Percentiles rank a stretch among this genome's conserved stretches.
Evolutionary conservation across 345 rosid genomes (phyloP).

Genomic region (Camelina hispida): DNA sequence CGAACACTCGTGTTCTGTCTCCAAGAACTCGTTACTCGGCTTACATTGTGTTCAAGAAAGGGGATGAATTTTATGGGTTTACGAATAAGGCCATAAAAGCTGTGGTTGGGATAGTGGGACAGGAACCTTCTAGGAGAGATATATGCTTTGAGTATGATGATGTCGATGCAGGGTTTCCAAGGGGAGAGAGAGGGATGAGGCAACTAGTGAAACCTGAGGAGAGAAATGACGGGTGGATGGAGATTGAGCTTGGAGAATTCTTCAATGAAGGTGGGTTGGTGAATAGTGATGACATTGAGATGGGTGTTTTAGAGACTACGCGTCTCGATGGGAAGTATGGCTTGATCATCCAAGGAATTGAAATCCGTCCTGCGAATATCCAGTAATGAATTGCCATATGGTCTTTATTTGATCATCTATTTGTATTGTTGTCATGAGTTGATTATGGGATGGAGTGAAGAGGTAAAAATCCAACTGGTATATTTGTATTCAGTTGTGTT

Average conservation of each 20-base stretch:
- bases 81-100: conserved; percentile 17
- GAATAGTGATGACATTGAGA: conserved; percentile 5
- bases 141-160: conserved; percentile 19
- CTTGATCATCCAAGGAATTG: conserved; percentile 26
- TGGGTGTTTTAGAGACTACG: conserved; percentile 14
- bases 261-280: neutral
- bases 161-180: neutral
- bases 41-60: conserved; percentile 32
- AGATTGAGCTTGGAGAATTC: conserved; percentile 24
- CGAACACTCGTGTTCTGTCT: conserved; percentile 2
- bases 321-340: neutral
- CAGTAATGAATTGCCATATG: no score
- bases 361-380: neutral
- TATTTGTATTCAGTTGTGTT: no score
- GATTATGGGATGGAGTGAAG: no score
- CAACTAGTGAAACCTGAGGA: conserved; percentile 5
- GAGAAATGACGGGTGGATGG: conserved; percentile 30
- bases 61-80: neutral
- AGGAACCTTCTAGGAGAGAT: neutral
- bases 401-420: neutral
- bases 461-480: no score
- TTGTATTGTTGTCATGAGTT: neutral
- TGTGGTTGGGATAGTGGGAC: conserved; percentile 31
- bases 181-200: neutral
- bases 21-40: conserved; percentile 31